A percentile compares a stretch with the other conserved stretches of the same genome.
Evolutionary conservation across 164 flowering plant species (phyloP).

Genomic region (Vitis labrusca): DNA sequence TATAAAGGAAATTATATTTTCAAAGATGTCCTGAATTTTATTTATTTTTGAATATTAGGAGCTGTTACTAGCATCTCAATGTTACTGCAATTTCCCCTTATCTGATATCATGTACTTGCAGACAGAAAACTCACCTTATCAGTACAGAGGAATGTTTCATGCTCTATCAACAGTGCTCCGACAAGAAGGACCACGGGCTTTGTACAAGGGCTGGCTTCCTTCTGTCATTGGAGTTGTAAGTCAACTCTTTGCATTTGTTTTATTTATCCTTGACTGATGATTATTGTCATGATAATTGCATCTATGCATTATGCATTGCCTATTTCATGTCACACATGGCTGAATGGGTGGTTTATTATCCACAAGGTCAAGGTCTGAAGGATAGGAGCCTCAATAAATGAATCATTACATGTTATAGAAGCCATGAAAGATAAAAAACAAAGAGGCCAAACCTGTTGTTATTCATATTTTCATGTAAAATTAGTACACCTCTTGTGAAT

Average conservation of each 20-base stretch:
- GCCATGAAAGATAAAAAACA: no score
- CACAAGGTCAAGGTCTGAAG: no score
- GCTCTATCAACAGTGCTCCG: slow-evolving; percentile 75
- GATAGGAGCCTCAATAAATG: no score
- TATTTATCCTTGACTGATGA: background rate
- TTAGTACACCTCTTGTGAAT: no score
- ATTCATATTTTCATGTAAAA: no score
- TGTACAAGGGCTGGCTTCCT: slow-evolving; percentile 98
- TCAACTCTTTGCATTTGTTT: slow-evolving; percentile 4
- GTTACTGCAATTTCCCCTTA: slow-evolving; percentile 2
- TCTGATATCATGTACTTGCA: slow-evolving; percentile 28
- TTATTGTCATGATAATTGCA: background rate
- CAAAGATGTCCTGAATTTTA: background rate
- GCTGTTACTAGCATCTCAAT: background rate
- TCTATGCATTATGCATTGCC: background rate
- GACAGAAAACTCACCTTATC: slow-evolving; percentile 86
- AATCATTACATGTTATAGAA: no score
- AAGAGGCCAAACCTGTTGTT: no score
- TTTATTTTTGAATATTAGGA: background rate
- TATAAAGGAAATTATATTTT: no score
- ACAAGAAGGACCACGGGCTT: slow-evolving; percentile 90
- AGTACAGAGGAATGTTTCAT: slow-evolving; percentile 89
- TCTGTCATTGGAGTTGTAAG: slow-evolving; percentile 99
- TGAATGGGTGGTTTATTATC: no score
- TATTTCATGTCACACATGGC: no score